Conservation (phyloP, 2,329 filamentous ascomycete species). For the Calonectria naviculata region DNA sequence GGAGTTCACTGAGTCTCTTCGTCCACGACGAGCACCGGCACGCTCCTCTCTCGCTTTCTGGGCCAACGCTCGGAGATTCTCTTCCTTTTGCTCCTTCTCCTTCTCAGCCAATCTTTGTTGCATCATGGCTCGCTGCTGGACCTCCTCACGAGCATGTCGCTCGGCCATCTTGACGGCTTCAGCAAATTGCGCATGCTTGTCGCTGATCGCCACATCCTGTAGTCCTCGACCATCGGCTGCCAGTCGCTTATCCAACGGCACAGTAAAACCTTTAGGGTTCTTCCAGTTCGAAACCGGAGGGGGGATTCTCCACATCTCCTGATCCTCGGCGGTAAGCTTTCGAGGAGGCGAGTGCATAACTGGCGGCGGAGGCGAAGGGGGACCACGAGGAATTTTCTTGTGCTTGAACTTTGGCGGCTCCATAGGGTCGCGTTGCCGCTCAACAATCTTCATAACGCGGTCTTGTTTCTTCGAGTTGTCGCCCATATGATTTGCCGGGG, state of each 20-base stretch:
- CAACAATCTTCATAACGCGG: slow-evolving; percentile 98
- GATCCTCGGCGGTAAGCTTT: slow-evolving; percentile 95
- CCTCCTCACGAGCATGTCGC: slow-evolving; percentile 93
- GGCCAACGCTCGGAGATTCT: slow-evolving; percentile 86
- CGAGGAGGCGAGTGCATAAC: slow-evolving; percentile 95
- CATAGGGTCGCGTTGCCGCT: slow-evolving; percentile 93
- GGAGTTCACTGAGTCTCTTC: slow-evolving; percentile 45
- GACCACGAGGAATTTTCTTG: slow-evolving; percentile 95
- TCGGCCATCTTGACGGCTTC: slow-evolving; percentile 96
- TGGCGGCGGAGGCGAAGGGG: slow-evolving; percentile 91
- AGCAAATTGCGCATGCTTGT: slow-evolving; percentile 97
- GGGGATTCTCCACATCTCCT: slow-evolving; percentile 91
- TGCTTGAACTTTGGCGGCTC: slow-evolving; percentile 99
- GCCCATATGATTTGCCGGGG: slow-evolving; percentile 96
- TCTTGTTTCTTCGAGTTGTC: slow-evolving; percentile 88
- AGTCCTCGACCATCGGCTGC: slow-evolving; percentile 92
- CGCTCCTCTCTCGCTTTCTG: slow-evolving; percentile 92
- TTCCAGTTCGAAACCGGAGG: slow-evolving; percentile 98
- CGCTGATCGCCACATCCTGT: slow-evolving; percentile 96
- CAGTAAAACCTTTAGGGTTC: slow-evolving; percentile 98
- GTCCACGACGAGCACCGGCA: slow-evolving; percentile 61
- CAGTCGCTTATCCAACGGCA: slow-evolving; percentile 93
- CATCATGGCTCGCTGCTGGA: slow-evolving; percentile 92
- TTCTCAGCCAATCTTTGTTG: slow-evolving; percentile 97
- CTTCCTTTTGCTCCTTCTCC: slow-evolving; percentile 94